Percentiles rank a stretch among this genome's conserved stretches.
phyloP scores from a whole-genome alignment of 2,329 filamentous ascomycete genomes.

The Coniochaeta hoffmannii region DNA sequence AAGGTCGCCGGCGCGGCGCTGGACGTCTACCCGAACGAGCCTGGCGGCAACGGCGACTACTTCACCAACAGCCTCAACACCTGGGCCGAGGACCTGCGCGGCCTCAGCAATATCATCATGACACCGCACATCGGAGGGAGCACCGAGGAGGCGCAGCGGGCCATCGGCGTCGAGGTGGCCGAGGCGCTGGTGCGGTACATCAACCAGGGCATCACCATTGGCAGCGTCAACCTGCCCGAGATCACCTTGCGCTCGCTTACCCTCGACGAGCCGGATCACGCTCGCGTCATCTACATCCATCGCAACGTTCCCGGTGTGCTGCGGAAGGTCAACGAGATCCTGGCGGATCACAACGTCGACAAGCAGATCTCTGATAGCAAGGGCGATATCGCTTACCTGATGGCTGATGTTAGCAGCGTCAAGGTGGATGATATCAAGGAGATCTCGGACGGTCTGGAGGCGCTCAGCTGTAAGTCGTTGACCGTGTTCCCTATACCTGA shows the following conservation, averaged over 20 bases:
- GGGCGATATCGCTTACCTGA: constrained; percentile 91
- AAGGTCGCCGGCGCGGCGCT: constrained; percentile 92
- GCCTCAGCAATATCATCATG: constrained; percentile 85
- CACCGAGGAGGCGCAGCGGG: constrained; percentile 94
- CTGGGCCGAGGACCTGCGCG: constrained; percentile 80
- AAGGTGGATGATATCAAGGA: constrained; percentile 74
- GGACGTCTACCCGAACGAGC: constrained; percentile 93
- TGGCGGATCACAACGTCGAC: constrained; percentile 94
- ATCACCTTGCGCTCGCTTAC: constrained; percentile 85
- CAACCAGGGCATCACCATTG: constrained; percentile 86
- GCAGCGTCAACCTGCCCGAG: constrained; percentile 96
- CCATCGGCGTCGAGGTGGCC: constrained; percentile 89
- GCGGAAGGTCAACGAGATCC: constrained; percentile 88
- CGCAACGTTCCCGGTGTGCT: constrained; percentile 94
- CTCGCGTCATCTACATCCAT: constrained; percentile 92
- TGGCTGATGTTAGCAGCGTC: constrained; percentile 94
- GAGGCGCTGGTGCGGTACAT: constrained; percentile 88
- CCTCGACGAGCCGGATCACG: constrained; percentile 80
- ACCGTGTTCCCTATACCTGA: background rate
- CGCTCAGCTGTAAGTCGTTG: constrained; percentile 60
- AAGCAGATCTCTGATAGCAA: constrained; percentile 97
- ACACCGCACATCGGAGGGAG: constrained; percentile 96
- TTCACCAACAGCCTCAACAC: constrained; percentile 77
- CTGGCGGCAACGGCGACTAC: constrained; percentile 88
- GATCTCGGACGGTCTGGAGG: constrained; percentile 76